Evolutionary conservation across 1,284 basidiomycete species (phyloP).

Genomic region (Sanguinoderma infundibulare): DNA sequence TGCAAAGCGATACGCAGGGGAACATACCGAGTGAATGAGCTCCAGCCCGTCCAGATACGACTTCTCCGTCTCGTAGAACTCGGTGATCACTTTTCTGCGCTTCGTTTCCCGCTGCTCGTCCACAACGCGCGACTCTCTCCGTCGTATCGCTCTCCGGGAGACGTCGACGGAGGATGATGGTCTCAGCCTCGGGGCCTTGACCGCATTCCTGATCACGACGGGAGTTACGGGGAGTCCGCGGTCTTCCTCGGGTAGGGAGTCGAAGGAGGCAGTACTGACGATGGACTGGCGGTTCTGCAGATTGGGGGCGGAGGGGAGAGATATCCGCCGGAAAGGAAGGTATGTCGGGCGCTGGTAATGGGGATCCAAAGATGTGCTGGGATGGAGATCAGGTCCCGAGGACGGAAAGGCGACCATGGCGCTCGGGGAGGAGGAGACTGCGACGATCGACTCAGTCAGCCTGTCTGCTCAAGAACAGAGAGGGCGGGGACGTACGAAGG

Average conservation of each 20-base stretch:
- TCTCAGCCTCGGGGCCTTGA: conserved; percentile 23
- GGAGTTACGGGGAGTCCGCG: conserved; percentile 26
- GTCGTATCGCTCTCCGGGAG: conserved; percentile 29
- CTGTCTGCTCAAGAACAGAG: not conserved
- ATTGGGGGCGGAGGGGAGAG: conserved; percentile 66
- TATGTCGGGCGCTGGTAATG: conserved; percentile 43
- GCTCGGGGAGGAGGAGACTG: conserved; percentile 25
- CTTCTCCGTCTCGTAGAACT: conserved; percentile 82
- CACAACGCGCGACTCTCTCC: conserved; percentile 35
- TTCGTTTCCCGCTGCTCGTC: conserved; percentile 43
- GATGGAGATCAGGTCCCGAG: conserved; percentile 28
- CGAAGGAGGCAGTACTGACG: conserved; percentile 69
- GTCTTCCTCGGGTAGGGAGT: conserved; percentile 62
- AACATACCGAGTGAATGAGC: conserved; percentile 76
- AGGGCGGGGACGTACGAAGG: conserved; percentile 13
- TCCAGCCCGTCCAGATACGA: conserved; percentile 82
- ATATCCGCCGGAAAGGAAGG: conserved; percentile 77
- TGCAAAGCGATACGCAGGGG: not conserved
- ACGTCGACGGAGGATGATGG: conserved; percentile 39
- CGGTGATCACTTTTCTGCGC: conserved; percentile 61
- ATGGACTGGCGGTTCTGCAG: conserved; percentile 63
- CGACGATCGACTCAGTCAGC: not conserved
- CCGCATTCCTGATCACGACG: conserved; percentile 28
- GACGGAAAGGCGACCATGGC: conserved; percentile 39
- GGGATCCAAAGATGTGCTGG: conserved; percentile 25